phyloP scores from a whole-genome alignment of 768 basidiomycete species.

The Leucosporidium yakuticum region DNA sequence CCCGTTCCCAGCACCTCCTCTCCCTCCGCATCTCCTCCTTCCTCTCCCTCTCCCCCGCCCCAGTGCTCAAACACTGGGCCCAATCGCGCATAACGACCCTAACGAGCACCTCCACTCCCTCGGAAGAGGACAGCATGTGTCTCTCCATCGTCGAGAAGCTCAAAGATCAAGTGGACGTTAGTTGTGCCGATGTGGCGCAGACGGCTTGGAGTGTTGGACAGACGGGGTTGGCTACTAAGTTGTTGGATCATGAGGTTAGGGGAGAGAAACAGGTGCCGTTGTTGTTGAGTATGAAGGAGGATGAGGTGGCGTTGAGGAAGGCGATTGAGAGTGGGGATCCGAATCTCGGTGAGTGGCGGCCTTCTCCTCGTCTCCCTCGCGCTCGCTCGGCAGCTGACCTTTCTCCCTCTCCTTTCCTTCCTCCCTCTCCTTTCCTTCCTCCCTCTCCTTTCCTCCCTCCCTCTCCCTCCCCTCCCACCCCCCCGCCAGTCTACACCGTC shows the following conservation, averaged over 20 bases:
- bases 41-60: slow-evolving; percentile 73
- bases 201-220: slow-evolving; percentile 87
- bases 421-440: background rate
- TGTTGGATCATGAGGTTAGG: slow-evolving; percentile 82
- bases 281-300: slow-evolving; percentile 90
- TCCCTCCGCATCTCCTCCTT: slow-evolving; percentile 83
- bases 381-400: background rate
- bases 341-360: slow-evolving; percentile 69
- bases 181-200: slow-evolving; percentile 90
- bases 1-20: slow-evolving; percentile 82
- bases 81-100: slow-evolving; percentile 80
- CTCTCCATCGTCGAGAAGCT: slow-evolving; percentile 83
- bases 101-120: slow-evolving; percentile 53
- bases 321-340: slow-evolving; percentile 93
- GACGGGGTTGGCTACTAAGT: slow-evolving; percentile 74
- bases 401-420: background rate
- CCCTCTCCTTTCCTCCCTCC: background rate
- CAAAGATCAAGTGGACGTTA: slow-evolving; percentile 56
- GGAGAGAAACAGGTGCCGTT: slow-evolving; percentile 90
- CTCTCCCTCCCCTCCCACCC: slow-evolving; percentile 1
- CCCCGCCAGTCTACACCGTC: slow-evolving; percentile 74
- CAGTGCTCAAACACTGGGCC: slow-evolving; percentile 93
- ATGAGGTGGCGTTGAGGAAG: slow-evolving; percentile 74
- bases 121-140: slow-evolving; percentile 68
- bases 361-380: background rate